phyloP scores from a whole-genome alignment of 2,329 filamentous ascomycete genomes.

The Cordyceps sp. region DNA sequence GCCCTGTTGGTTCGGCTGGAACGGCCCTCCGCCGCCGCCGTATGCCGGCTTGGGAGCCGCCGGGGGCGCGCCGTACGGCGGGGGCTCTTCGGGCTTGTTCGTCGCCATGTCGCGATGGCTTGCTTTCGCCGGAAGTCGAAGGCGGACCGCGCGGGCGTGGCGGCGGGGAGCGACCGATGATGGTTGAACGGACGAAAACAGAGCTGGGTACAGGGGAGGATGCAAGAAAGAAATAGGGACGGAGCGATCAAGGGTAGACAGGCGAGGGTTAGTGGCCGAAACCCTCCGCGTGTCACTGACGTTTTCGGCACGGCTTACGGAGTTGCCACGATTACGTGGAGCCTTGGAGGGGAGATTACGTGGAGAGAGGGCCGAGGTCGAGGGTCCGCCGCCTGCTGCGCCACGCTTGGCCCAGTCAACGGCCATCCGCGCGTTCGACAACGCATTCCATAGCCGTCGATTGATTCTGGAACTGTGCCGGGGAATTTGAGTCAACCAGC shows the following conservation, averaged over 20 bases:
- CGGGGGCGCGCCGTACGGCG: slow-evolving; percentile 25
- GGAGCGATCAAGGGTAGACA: not conserved
- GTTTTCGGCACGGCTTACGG: not conserved
- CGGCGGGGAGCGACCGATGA: no score
- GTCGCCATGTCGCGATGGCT: slow-evolving; percentile 18
- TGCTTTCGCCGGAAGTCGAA: not conserved
- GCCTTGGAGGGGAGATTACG: no score
- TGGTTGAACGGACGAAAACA: not conserved
- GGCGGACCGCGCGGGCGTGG: no score
- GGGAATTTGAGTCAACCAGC: no score
- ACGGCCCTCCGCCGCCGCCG: slow-evolving; percentile 20
- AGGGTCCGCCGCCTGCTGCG: slow-evolving; percentile 9
- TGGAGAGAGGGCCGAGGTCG: slow-evolving; percentile 8
- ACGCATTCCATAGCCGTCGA: no score
- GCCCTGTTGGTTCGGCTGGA: slow-evolving; percentile 10
- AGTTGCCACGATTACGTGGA: slow-evolving; percentile 3
- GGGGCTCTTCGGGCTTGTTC: slow-evolving; percentile 30
- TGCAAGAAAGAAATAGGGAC: not conserved
- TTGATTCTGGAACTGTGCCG: no score
- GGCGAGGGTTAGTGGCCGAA: slow-evolving; percentile 2
- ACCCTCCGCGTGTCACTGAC: slow-evolving; percentile 3
- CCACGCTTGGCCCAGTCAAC: slow-evolving; percentile 14
- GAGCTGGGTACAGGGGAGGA: not conserved
- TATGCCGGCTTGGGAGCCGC: slow-evolving; percentile 26
- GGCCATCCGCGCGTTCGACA: no score